phyloP scores from a whole-genome alignment of 371 early-diverging fungal genomes.

The Rhizopus sp. region DNA sequence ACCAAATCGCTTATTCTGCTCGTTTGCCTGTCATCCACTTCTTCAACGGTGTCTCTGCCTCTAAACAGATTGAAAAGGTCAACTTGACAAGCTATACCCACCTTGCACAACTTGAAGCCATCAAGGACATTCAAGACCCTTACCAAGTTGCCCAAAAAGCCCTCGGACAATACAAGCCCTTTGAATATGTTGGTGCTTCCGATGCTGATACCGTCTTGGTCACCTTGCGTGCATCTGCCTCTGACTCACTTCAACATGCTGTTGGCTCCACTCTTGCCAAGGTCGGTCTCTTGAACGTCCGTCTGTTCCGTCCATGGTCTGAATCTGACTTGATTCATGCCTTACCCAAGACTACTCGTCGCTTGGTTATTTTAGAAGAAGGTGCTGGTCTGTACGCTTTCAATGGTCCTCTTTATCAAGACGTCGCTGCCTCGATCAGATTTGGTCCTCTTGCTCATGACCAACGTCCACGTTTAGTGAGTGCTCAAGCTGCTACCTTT shows the following conservation, averaged over 20 bases:
- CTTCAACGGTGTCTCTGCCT: conserved; percentile 66
- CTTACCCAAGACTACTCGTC: conserved; percentile 64
- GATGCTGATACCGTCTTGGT: conserved; percentile 81
- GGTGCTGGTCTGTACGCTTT: conserved; percentile 55
- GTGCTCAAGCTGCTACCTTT: conserved; percentile 46
- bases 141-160: conserved; percentile 51
- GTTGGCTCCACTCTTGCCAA: conserved; percentile 29
- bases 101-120: conserved; percentile 34
- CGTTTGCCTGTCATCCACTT: conserved; percentile 74
- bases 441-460: conserved; percentile 47
- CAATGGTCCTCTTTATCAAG: conserved; percentile 67
- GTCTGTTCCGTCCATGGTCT: conserved; percentile 83
- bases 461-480: conserved; percentile 43
- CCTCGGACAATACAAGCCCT: conserved; percentile 62
- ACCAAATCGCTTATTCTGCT: conserved; percentile 59
- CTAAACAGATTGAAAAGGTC: conserved; percentile 50
- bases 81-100: conserved; percentile 50
- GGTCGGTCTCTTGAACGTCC: conserved; percentile 75
- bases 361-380: conserved; percentile 61
- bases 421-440: conserved; percentile 72
- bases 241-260: conserved; percentile 42
- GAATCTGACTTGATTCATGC: conserved; percentile 66
- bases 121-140: conserved; percentile 22
- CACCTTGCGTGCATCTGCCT: conserved; percentile 61
- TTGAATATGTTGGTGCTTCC: conserved; percentile 78